Evolutionary conservation across 257 asterid species (phyloP), one percentile per base, ranked within the genome.

Genomic region (Jacaranda copaia): DNA sequence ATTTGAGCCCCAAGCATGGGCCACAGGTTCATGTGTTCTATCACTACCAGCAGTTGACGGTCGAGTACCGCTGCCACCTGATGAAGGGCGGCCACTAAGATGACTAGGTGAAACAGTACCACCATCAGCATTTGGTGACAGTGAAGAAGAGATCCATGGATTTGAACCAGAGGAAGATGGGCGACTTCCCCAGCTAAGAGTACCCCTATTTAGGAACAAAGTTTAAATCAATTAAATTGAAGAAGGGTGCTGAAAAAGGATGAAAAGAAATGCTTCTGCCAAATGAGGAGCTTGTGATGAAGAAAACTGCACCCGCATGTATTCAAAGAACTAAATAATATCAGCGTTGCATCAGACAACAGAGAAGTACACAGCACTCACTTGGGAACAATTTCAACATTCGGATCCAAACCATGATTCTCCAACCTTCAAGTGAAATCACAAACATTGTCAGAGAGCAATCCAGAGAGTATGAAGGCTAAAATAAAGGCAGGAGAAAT

Each of bases 381-480:
- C 97, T 91, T 96, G 80, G 99, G 99, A 83, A 93, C 98, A 83
- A 93, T 96, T 83, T 93, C 99, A 72, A 93, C 97, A 82, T 84
- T 88, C 3, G 96, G 99, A 86, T 96, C 97, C 89, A 90, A 58
- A 39, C 99, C 98, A 83, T 96, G 97, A 82, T 91, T 93, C 84
- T 96, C 99, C 84, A 90, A 84, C 93, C 98, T 96, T 82, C 68
- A 89, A 81, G 84, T 45, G 88, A 57, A 55, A 70, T 40, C 75
- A 79, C 10, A 74, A 25, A 75, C 65, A 58, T 19, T 20, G 70
- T 92, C 70, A 88, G 83, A 71, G 68, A 79, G 64, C 77, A 79
- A 73, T 60, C 72, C 10, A 43, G 20, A 46, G 74, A 45, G 43
- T 20, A 39, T n/a, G 39, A 69, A 80, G 72, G 32, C 58, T 42